Base-by-base conservation (phyloP, 257 asterid genomes). In the Salvia splendens region DNA sequence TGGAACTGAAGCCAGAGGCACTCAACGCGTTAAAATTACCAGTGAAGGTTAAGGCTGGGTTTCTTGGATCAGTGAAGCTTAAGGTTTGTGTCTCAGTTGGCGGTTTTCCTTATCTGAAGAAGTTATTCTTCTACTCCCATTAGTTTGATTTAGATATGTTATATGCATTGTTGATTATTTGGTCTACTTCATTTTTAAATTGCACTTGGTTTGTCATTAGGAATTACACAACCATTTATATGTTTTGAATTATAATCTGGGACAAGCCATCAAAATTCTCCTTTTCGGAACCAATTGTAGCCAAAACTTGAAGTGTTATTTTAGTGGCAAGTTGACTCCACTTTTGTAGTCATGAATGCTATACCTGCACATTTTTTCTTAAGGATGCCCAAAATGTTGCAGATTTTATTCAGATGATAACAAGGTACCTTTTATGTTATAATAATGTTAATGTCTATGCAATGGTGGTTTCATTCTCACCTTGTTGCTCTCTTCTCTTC, bases 1-100 rank as follows among this genome's bases (percentile, higher is more conserved):
- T 93, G 99, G 92, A 93, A 80, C 86, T 93, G 81, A 93, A 90
- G 85, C 99, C 97, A 15, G 97, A 93, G 95, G 99, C 99, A 45
- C 96, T 93, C 57, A 93, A 93, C 84, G 97, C 99, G 20, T 81
- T 90, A 79, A 90, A 90, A 86, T 86, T 93, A 77, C 99, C 97
- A 35, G 86, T 93, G 81, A 93, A 82, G 86, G 99, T 93, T 76
- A 93, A 93, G 82, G 97, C 97, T 16, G 99, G 99, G 65, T 93
- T 93, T 82, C 97, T 93, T 69, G 99, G 97, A 61, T 93, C 99
- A 4, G 97, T 93, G 80, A 84, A 82, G 85, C 96, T 93, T 52
- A 90, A 93, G 99, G 99, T 90, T 74, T 80, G 93, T 81, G 68
- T 64, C 61, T 42, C 51, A 51, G 74, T 38, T 8, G 33, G 52